Evolutionary conservation across 75 land plant species (phyloP).

Genomic region (Pinus tabuliformis): DNA sequence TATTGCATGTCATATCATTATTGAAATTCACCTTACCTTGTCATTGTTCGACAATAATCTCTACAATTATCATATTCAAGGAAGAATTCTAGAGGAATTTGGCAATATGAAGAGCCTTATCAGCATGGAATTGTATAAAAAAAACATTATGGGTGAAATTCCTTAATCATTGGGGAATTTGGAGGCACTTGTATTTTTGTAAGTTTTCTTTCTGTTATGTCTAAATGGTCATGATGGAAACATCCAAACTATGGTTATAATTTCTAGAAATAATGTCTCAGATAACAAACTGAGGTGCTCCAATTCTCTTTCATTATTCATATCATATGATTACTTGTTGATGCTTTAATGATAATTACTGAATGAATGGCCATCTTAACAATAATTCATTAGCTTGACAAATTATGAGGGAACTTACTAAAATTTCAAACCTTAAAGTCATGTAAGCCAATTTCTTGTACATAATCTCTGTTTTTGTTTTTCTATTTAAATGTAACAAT

Average conservation of each 20-base stretch:
- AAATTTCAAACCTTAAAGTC: conserved; percentile 67
- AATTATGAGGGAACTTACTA: conserved; percentile 74
- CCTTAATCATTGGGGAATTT: conserved; percentile 77
- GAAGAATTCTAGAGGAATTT: conserved; percentile 80
- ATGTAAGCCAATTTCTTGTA: conserved; percentile 53
- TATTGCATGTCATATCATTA: neutral
- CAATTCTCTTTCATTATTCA: neutral
- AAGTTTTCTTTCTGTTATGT: conserved; percentile 30
- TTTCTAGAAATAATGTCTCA: neutral
- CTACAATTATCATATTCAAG: conserved; percentile 88
- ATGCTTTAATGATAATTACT: neutral
- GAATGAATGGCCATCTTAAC: conserved; percentile 59
- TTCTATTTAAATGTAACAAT: neutral
- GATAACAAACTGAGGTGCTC: neutral
- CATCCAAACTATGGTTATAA: neutral
- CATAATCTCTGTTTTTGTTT: neutral
- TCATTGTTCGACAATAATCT: conserved; percentile 62
- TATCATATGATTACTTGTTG: neutral
- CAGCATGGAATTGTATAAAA: conserved; percentile 92
- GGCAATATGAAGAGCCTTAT: conserved; percentile 86
- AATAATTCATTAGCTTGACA: conserved; percentile 71
- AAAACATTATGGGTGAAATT: conserved; percentile 79
- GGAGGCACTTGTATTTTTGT: conserved; percentile 89
- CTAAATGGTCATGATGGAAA: neutral
- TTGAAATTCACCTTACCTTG: neutral